phyloP scores from a whole-genome alignment of 805 yeast species.

The Pichia heedii region DNA sequence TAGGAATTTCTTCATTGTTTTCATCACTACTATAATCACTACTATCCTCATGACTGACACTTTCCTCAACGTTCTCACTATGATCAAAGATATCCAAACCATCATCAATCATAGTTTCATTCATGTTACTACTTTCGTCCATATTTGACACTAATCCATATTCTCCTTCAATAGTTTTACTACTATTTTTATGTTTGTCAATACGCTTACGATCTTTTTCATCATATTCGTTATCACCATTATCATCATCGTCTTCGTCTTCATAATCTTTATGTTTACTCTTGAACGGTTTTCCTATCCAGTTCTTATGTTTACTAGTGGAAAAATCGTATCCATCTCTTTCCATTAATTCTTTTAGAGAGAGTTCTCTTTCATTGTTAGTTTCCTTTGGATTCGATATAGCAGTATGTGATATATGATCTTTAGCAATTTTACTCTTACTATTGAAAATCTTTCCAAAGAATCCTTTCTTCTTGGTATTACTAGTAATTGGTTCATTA shows the following conservation, averaged over 20 bases:
- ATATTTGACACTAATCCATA: neutral
- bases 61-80: too few species aligned
- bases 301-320: neutral
- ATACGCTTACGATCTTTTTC: too few species aligned
- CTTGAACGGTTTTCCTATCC: neutral
- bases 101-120: too few species aligned
- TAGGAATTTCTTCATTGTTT: too few species aligned
- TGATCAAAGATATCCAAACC: too few species aligned
- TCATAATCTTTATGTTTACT: neutral
- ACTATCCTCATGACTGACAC: too few species aligned
- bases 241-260: constrained; percentile 1
- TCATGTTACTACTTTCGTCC: too few species aligned
- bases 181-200: neutral
- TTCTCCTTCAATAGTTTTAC: constrained; percentile 2
- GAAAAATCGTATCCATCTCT: constrained; percentile 5
- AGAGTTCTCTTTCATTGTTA: neutral
- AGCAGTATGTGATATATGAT: constrained; percentile 19
- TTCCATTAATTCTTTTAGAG: constrained; percentile 6
- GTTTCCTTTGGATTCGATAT: neutral
- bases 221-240: constrained; percentile 3
- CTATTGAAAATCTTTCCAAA: constrained; percentile 20
- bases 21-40: too few species aligned
- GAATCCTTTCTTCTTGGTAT: constrained; percentile 14
- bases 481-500: constrained; percentile 3
- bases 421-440: constrained; percentile 24